Evolutionary conservation across 1,139 yeast genomes (phyloP).

Genomic region (Protomyces gravidus): DNA sequence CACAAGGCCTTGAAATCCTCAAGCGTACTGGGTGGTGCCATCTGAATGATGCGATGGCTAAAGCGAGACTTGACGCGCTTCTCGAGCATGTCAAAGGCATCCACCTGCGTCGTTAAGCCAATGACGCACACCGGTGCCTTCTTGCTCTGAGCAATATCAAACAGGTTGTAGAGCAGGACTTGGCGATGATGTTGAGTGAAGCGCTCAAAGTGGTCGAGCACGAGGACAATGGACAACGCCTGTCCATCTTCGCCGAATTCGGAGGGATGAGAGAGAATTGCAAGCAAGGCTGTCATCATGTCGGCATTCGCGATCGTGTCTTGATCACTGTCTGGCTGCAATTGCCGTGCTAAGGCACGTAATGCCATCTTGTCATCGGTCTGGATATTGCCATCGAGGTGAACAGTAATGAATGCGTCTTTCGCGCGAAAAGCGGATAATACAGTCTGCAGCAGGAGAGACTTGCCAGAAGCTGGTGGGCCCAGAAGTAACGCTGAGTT

Average conservation of each 20-base stretch:
- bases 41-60: constrained; percentile 66
- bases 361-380: constrained; percentile 74
- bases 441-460: constrained; percentile 58
- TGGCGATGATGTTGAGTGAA: constrained; percentile 72
- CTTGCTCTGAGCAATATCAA: constrained; percentile 72
- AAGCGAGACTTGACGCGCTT: constrained; percentile 88
- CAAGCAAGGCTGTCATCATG: constrained; percentile 51
- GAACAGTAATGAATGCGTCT: constrained; percentile 54
- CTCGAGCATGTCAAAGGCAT: constrained; percentile 73
- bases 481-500: constrained; percentile 79
- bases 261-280: constrained; percentile 45
- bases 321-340: constrained; percentile 47
- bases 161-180: constrained; percentile 75
- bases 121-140: constrained; percentile 73
- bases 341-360: constrained; percentile 77
- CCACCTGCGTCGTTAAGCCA: constrained; percentile 71
- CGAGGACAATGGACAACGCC: constrained; percentile 56
- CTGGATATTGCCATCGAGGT: constrained; percentile 68
- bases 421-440: constrained; percentile 47
- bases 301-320: constrained; percentile 42
- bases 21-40: constrained; percentile 50
- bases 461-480: constrained; percentile 73
- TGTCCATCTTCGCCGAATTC: constrained; percentile 38
- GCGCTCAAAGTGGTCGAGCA: constrained; percentile 79
- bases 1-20: constrained; percentile 41